Conservation (phyloP, 2,329 filamentous ascomycete genomes). For the Xylaria sp. region DNA sequence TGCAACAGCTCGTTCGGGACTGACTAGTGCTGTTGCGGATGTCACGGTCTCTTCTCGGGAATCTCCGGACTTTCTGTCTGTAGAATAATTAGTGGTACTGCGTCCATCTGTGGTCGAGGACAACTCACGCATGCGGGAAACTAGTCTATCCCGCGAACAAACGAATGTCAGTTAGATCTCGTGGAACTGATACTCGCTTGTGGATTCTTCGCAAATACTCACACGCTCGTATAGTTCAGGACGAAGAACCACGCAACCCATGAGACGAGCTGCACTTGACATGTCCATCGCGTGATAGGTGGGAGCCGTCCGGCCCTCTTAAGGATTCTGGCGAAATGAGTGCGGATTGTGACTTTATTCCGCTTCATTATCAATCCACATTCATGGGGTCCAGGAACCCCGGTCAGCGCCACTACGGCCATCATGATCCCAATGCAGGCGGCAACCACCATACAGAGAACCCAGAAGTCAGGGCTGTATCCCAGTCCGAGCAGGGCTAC, state of each 20-base stretch:
- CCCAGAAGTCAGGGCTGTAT: slow-evolving; percentile 1
- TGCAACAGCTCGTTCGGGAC: background rate
- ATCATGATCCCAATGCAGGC: background rate
- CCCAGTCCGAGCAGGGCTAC: slow-evolving; percentile 1
- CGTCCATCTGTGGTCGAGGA: background rate
- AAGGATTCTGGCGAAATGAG: background rate
- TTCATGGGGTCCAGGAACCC: background rate
- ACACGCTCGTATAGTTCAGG: slow-evolving; percentile 7
- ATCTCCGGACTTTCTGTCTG: background rate
- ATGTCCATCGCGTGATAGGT: slow-evolving; percentile 2
- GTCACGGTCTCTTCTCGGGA: background rate
- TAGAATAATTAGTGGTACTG: background rate
- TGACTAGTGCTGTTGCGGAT: background rate
- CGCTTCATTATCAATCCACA: background rate
- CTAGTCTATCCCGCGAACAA: background rate
- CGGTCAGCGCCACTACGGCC: slow-evolving; percentile 2
- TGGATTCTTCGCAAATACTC: background rate
- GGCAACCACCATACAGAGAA: background rate
- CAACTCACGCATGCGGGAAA: slow-evolving; percentile 2
- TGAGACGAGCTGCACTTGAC: slow-evolving; percentile 2
- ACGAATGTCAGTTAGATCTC: background rate
- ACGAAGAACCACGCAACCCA: slow-evolving; percentile 7
- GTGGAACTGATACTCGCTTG: background rate
- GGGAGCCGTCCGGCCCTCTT: background rate
- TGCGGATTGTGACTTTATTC: background rate